Evolutionary conservation across 805 yeast genomes (phyloP), one percentile per base, ranked within the genome.

Genomic region (Starmerella roubikii): DNA sequence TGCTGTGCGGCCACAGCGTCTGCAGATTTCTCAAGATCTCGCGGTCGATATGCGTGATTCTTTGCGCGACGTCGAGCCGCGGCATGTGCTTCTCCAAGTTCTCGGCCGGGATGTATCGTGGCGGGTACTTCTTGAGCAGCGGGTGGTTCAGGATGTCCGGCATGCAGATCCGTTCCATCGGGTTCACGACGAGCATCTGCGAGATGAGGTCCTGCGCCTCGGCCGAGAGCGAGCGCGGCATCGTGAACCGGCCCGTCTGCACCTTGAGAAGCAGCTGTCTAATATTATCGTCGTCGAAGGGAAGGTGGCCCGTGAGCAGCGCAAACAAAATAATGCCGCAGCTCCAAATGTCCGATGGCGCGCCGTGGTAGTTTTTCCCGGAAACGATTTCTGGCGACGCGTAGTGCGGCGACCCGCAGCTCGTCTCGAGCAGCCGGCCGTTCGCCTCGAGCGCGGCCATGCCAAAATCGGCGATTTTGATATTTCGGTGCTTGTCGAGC

Each of bases 321-420:
- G 98, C 98, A 64, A 83, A 91, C 40, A 91, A 65, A 38, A 91
- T 91, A 45, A 91, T 83, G 52, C 98, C 97, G 62, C 96, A 86
- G 6, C 94, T 86, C 98, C 98, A 91, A 39, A 91, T 86, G 60
- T 91, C 98, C 24, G 93, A 77, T 30, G 94, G 95, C 23, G 93
- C 85, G 12, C 98, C 98, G 55, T 91, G 97, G 58, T 91, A 91
- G 44, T 76, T 84, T 45, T 79, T 74, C 27, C 98, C 98, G 11
- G 94, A 81, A 10, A 91, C 96, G 49, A 91, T 88, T 58, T 91
- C 98, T 0, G 98, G 98, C 9, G 95, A 83, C 1, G 97, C 98
- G 59, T 91, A 91, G 59, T 91, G 98, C 8, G 98, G 98, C 15
- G 96, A 85, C 1, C 98, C 98, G 61, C 98, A 91, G 16, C 93